Evolutionary conservation across 805 yeast species (phyloP).

Genomic region (Torulaspora delbrueckii): DNA sequence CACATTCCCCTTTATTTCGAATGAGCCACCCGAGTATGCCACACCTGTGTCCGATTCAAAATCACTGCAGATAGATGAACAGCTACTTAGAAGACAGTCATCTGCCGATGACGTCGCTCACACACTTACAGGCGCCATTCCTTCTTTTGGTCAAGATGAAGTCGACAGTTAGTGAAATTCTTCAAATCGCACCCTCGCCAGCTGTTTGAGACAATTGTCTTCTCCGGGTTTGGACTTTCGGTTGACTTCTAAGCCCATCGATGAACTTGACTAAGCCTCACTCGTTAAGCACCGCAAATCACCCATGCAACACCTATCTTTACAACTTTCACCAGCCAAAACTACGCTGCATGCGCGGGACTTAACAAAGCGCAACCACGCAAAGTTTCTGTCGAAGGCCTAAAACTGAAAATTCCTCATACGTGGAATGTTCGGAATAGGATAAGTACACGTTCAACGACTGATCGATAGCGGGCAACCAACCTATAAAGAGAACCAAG

Average conservation of each 20-base stretch:
- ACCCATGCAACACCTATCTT: background rate
- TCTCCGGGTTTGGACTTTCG: background rate
- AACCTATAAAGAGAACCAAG: background rate
- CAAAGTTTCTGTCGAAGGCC: background rate
- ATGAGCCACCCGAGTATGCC: constrained; percentile 23
- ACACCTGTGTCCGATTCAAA: background rate
- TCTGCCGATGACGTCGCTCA: constrained; percentile 1
- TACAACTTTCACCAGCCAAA: background rate
- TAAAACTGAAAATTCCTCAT: constrained; percentile 2
- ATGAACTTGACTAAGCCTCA: background rate
- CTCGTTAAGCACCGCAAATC: background rate
- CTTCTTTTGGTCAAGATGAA: constrained; percentile 35
- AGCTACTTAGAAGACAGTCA: constrained; percentile 3
- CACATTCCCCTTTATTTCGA: constrained; percentile 17
- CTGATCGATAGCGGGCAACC: background rate
- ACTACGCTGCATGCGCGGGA: constrained; percentile 2
- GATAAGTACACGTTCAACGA: background rate
- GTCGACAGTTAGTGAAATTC: constrained; percentile 4
- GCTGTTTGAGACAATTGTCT: background rate
- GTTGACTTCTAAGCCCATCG: background rate
- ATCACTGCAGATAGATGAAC: constrained; percentile 1
- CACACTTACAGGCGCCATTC: constrained; percentile 11
- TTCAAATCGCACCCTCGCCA: background rate
- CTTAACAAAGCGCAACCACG: constrained; percentile 1
- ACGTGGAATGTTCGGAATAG: background rate